Conservation (phyloP, 2,329 filamentous ascomycete genomes). For the Colletotrichum gloeosporioides region DNA sequence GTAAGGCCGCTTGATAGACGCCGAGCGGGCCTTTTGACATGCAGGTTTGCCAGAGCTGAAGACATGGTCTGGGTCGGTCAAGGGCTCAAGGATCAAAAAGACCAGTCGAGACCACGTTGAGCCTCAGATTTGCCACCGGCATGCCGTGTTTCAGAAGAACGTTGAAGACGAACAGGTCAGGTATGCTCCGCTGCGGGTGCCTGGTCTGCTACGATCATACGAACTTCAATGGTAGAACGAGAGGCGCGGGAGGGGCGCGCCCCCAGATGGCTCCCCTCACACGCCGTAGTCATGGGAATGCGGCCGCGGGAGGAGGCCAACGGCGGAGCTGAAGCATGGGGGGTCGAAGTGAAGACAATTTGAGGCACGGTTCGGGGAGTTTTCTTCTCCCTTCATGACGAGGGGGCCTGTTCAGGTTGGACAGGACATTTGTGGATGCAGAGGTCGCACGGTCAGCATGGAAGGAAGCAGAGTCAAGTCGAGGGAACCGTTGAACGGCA, state of each 20-base stretch:
- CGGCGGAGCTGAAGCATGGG: not conserved
- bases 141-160: not conserved
- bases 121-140: slow-evolving; percentile 10
- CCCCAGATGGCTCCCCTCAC: not conserved
- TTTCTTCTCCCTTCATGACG: not conserved
- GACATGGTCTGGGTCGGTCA: not conserved
- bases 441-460: not conserved
- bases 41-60: not conserved
- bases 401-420: not conserved
- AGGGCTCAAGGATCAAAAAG: not conserved
- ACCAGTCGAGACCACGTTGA: slow-evolving; percentile 6
- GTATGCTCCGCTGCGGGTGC: not conserved
- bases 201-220: not conserved
- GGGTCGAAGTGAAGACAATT: not conserved
- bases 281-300: not conserved
- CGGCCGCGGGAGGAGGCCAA: slow-evolving; percentile 8
- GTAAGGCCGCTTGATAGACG: not conserved
- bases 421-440: not conserved
- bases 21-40: not conserved
- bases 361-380: not conserved
- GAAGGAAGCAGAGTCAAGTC: not conserved
- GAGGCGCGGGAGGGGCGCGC: not conserved
- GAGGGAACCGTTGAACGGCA: not conserved
- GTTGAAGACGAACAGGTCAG: not conserved
- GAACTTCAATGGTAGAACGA: not conserved